Evolutionary conservation across 768 basidiomycete species (phyloP).

Genomic region (Kwoniella sp.): DNA sequence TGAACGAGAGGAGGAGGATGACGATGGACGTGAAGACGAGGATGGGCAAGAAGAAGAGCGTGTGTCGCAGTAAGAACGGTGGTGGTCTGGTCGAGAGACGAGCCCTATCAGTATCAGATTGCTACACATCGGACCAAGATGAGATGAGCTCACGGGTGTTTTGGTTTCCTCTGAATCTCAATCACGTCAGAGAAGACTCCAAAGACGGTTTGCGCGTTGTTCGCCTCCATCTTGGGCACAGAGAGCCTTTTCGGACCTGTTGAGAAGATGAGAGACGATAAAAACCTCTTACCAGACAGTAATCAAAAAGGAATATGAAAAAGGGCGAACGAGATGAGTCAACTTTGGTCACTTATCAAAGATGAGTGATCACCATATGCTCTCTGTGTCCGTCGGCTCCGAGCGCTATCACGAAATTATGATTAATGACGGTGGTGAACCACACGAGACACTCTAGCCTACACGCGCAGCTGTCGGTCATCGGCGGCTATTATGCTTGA

Average conservation of each 20-base stretch:
- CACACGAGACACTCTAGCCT: too few species aligned
- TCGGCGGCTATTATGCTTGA: not conserved
- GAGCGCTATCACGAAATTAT: too few species aligned
- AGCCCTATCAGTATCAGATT: not conserved
- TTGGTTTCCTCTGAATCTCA: slow-evolving; percentile 11
- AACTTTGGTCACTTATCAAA: too few species aligned
- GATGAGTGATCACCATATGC: too few species aligned
- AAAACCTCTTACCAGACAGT: not conserved
- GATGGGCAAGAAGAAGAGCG: slow-evolving; percentile 58
- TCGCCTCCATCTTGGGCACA: slow-evolving; percentile 13
- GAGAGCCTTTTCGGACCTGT: not conserved
- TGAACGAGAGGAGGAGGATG: slow-evolving; percentile 55
- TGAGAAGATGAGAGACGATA: not conserved
- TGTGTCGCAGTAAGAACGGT: slow-evolving; percentile 33
- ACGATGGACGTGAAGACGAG: slow-evolving; percentile 56
- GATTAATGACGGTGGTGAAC: too few species aligned
- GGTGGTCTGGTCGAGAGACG: slow-evolving; percentile 25
- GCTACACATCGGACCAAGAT: not conserved
- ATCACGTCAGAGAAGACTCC: slow-evolving; percentile 15
- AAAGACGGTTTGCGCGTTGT: slow-evolving; percentile 19
- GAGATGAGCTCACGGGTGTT: slow-evolving; percentile 10
- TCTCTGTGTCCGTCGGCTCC: too few species aligned
- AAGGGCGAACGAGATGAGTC: not conserved
- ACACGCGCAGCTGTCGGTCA: too few species aligned
- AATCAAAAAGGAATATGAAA: not conserved